These are phyloP conservation scores for Hordeum pubiflorum DNA, from an alignment of 202 grass and related monocot species.

Conservation along the genomic window DNA sequence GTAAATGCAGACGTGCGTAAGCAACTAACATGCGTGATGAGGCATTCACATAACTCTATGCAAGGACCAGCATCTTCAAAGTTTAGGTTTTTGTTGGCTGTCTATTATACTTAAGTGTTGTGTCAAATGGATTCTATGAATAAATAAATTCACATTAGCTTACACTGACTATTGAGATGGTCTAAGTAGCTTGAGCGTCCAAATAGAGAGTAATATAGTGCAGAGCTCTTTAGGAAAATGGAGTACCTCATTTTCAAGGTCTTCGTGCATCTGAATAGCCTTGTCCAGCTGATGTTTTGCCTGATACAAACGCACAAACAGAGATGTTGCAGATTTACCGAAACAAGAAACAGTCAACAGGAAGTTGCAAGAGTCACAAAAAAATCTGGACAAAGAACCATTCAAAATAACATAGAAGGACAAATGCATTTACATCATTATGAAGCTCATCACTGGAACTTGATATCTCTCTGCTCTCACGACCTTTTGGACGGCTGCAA, in stretches of 20 bases:
- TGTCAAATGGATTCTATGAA: conserved; percentile 6
- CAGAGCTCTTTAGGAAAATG: conserved; percentile 12
- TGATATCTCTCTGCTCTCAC: conserved; percentile 51
- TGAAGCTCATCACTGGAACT: conserved; percentile 61
- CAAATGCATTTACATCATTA: conserved; percentile 40
- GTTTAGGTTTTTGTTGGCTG: background rate
- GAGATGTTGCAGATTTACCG: conserved; percentile 10
- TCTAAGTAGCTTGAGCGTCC: background rate
- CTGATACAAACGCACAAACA: conserved; percentile 24
- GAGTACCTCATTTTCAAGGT: conserved; percentile 64
- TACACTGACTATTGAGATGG: background rate
- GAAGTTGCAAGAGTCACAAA: background rate
- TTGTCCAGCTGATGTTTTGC: conserved; percentile 55
- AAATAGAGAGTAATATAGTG: background rate
- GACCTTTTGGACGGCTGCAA: conserved; percentile 39
- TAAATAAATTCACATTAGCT: conserved; percentile 1
- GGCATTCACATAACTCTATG: background rate
- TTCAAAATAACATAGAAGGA: conserved; percentile 10
- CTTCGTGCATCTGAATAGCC: conserved; percentile 49
- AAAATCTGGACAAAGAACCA: conserved; percentile 6
- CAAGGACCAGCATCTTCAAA: background rate
- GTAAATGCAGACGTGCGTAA: background rate
- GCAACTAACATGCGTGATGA: background rate
- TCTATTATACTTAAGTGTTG: background rate
- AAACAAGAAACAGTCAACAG: conserved; percentile 5